Evolutionary conservation across 2,329 filamentous ascomycete genomes (phyloP), one percentile per base, ranked within the genome.

Genomic region (Penicillium sumatraense): DNA sequence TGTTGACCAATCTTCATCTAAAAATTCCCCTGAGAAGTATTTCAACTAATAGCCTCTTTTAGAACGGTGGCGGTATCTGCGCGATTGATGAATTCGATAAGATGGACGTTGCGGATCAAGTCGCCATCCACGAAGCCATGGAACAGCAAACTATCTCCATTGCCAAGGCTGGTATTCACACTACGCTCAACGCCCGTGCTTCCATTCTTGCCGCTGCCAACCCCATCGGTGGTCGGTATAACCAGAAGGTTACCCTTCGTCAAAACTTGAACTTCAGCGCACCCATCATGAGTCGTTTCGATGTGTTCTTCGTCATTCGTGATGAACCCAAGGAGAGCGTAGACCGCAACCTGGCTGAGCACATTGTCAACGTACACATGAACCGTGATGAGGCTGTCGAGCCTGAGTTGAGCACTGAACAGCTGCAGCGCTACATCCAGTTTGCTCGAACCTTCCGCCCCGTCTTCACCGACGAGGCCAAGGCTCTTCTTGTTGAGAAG

Each of bases 121-220:
- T 99, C 52, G 95, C 95, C 62, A 99, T 99, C 69, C 95, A 99
- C 83, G 95, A 99, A 86, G 95, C 95, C 56, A 99, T 99, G 95
- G 95, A 99, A 84, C 95, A 99, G 80, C 95, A 99, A 77, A 99
- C 95, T 5, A 99, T 99, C 63, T 97, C 92, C 8, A 99, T 99
- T 68, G 93, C 95, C 57, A 99, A 99, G 78, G 95, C 95, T 5
- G 95, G 95, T 68, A 99, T 99, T 56, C 95, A 99, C 73, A 96
- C 95, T 3, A 99, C 95, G 0, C 84, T 99, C 42, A 99, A 99
- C 70, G 95, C 95, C 2, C 87, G 95, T 52, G 97, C 95, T 0
- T 95, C 89, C 44, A 98, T 99, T 67, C 87, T 99, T 14, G 95
- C 95, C 0, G 95, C 95, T 6, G 95, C 95, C 26, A 99, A 99